phyloP scores from a whole-genome alignment of 768 basidiomycete genomes.

The Rhizopogon vesiculosus region DNA sequence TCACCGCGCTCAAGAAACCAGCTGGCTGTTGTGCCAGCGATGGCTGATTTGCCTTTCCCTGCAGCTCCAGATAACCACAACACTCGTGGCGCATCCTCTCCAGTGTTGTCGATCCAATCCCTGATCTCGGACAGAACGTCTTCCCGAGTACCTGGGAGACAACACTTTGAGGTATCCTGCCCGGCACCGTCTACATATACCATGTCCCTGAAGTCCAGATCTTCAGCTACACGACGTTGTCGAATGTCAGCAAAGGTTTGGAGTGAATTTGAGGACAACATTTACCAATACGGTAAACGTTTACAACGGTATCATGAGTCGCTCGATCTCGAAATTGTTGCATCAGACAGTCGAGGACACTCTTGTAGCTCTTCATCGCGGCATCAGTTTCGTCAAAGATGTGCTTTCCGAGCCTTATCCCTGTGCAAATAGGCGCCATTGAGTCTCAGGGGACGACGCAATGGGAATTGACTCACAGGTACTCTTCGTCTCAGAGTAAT shows the following conservation, averaged over 20 bases:
- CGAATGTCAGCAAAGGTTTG: not conserved
- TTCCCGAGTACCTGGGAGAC: slow-evolving; percentile 15
- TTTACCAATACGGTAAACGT: not conserved
- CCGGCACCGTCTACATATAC: not conserved
- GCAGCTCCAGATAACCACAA: slow-evolving; percentile 19
- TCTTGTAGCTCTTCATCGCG: not conserved
- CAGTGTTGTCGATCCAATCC: slow-evolving; percentile 15
- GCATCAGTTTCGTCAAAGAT: not conserved
- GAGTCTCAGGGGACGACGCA: not conserved
- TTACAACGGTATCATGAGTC: not conserved
- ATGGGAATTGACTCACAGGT: slow-evolving; percentile 1
- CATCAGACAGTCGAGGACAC: not conserved
- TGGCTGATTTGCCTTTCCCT: slow-evolving; percentile 20
- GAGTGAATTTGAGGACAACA: not conserved
- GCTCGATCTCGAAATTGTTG: not conserved
- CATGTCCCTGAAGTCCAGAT: not conserved
- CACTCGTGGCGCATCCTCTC: slow-evolving; percentile 3
- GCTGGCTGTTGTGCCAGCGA: slow-evolving; percentile 7
- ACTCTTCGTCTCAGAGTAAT: slow-evolving; percentile 2
- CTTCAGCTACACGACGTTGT: not conserved
- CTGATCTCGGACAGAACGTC: slow-evolving; percentile 19
- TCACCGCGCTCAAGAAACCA: slow-evolving; percentile 2
- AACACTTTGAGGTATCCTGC: not conserved
- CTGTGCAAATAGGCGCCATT: not conserved
- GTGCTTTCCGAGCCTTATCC: not conserved